phyloP scores from a whole-genome alignment of 441 rosid species.

The Bruguiera hainesii region DNA sequence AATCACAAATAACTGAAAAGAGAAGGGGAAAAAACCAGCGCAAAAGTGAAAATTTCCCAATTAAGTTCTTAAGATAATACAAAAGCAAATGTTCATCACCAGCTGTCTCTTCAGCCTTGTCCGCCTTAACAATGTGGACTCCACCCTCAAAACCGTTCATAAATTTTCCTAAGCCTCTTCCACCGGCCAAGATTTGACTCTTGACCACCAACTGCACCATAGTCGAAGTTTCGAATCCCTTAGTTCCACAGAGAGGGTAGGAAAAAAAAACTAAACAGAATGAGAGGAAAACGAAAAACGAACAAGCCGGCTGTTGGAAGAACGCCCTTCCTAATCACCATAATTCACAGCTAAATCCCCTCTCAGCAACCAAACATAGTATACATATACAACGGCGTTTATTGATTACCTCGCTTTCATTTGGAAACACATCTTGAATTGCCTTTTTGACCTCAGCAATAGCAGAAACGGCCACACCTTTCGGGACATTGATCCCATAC shows the following conservation, averaged over 20 bases:
- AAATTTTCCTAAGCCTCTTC: constrained; percentile 92
- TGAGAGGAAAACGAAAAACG: not conserved
- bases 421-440: constrained; percentile 55
- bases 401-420: constrained; percentile 55
- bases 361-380: not conserved
- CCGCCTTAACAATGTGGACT: constrained; percentile 83
- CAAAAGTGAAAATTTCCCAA: not conserved
- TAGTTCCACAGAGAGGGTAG: not conserved
- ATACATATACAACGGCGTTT: not conserved
- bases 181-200: constrained; percentile 98
- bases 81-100: constrained; percentile 39
- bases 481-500: constrained; percentile 87
- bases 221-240: constrained; percentile 11
- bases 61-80: not conserved
- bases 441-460: constrained; percentile 64
- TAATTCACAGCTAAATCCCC: not conserved
- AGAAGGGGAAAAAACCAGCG: not conserved
- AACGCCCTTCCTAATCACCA: not conserved
- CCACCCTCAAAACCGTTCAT: constrained; percentile 88
- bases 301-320: not conserved
- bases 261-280: not conserved
- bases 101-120: constrained; percentile 71
- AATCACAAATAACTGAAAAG: not conserved
- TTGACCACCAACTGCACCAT: constrained; percentile 83
- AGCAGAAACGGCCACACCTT: constrained; percentile 79